phyloP scores from a whole-genome alignment of 139 green algal species.

The Chlorella sorokiniana region DNA sequence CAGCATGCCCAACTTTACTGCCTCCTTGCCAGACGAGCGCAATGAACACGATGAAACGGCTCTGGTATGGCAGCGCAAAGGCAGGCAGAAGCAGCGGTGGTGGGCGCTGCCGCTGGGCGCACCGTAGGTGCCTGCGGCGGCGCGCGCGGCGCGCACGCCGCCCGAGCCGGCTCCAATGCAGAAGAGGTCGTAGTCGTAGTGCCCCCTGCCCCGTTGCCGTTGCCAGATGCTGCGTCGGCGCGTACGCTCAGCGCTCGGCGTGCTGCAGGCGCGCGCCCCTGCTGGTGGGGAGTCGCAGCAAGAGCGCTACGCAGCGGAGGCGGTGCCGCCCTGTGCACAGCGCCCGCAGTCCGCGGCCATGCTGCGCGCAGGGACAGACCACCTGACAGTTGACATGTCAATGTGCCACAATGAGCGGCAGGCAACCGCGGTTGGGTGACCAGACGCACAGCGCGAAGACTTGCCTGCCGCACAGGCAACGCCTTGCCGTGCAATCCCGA shows the following conservation, averaged over 20 bases:
- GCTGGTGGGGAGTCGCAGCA: background rate
- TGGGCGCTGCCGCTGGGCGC: conserved; percentile 12
- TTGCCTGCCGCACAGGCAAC: background rate
- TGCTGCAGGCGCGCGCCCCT: background rate
- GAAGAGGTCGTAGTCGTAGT: conserved; percentile 85
- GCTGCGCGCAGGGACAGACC: background rate
- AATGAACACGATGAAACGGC: too few relatives aligned
- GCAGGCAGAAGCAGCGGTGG: background rate
- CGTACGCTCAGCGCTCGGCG: conserved; percentile 5
- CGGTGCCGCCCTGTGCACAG: background rate
- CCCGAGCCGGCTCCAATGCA: conserved; percentile 82
- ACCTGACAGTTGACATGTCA: too few relatives aligned
- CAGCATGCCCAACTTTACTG: background rate
- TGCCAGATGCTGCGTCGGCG: background rate
- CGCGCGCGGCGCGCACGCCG: conserved; percentile 73
- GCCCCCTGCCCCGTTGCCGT: background rate
- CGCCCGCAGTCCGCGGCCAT: background rate
- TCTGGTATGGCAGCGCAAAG: background rate
- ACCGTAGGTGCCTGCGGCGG: conserved; percentile 72
- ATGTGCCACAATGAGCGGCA: too few relatives aligned
- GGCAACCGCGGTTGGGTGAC: too few relatives aligned
- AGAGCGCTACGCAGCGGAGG: background rate
- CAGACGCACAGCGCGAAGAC: background rate
- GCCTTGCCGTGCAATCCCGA: background rate
- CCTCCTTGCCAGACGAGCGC: too few relatives aligned